Evolutionary conservation across 1,284 basidiomycete species (phyloP).

Genomic region (Boletus albobrunnescens): DNA sequence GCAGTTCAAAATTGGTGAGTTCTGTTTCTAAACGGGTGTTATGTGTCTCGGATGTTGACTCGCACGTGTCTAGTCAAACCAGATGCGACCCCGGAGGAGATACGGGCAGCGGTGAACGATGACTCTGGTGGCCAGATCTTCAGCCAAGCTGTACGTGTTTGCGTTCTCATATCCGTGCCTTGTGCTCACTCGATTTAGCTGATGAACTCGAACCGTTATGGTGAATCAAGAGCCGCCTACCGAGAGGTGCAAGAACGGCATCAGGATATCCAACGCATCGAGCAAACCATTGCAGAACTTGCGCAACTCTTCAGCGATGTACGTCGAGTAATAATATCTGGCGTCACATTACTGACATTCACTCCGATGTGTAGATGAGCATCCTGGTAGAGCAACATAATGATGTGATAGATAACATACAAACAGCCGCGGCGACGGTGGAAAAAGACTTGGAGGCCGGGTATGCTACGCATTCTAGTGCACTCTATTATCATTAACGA

Average conservation of each 20-base stretch:
- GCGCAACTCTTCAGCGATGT: conserved; percentile 95
- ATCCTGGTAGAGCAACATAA: conserved; percentile 92
- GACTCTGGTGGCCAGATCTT: conserved; percentile 88
- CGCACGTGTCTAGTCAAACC: conserved; percentile 71
- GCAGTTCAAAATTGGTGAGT: conserved; percentile 89
- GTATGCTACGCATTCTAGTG: conserved; percentile 38
- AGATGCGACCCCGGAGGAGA: conserved; percentile 89
- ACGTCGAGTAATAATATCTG: conserved; percentile 23
- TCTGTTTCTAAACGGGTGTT: not conserved
- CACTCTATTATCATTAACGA: conserved; percentile 9
- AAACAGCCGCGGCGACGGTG: conserved; percentile 67
- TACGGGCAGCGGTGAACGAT: conserved; percentile 83
- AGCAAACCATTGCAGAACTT: conserved; percentile 87
- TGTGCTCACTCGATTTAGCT: conserved; percentile 46
- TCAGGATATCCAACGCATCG: conserved; percentile 93
- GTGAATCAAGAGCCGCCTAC: conserved; percentile 87
- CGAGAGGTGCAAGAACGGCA: conserved; percentile 95
- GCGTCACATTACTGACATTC: conserved; percentile 2
- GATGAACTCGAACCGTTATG: conserved; percentile 87
- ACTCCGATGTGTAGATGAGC: conserved; percentile 58
- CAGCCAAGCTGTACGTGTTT: conserved; percentile 77
- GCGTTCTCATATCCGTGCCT: not conserved
- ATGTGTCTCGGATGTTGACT: conserved; percentile 1
- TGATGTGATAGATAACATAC: conserved; percentile 78
- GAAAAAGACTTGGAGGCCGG: conserved; percentile 81